A percentile compares a stretch with the other conserved stretches of the same genome.
These are phyloP conservation scores for Trichothecium roseum DNA, from an alignment of 2,329 filamentous ascomycete genomes.

Conservation along the genomic window DNA sequence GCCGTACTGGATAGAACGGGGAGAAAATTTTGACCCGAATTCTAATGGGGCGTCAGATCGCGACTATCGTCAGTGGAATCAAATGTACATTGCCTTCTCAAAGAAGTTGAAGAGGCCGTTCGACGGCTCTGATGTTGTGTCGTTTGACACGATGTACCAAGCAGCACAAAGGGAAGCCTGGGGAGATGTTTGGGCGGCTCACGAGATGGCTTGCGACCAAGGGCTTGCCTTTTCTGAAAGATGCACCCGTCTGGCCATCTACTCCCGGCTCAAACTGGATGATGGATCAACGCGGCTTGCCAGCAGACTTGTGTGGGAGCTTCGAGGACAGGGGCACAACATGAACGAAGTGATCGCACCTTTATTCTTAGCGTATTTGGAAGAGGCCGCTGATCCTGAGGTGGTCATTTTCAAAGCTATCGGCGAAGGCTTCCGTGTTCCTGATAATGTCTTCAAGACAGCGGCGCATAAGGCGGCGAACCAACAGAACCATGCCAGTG, in stretches of 20 bases:
- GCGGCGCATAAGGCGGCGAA: not conserved
- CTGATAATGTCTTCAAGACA: constrained; percentile 23
- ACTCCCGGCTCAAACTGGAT: constrained; percentile 26
- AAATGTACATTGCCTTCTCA: no score
- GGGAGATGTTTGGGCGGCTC: constrained; percentile 23
- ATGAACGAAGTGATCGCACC: constrained; percentile 28
- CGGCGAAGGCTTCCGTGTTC: constrained; percentile 16
- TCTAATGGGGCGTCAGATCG: no score
- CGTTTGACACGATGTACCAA: no score
- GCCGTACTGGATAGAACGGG: no score
- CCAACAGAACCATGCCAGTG: constrained; percentile 12
- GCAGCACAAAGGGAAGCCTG: constrained; percentile 8
- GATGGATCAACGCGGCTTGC: constrained; percentile 19
- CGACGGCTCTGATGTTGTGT: no score
- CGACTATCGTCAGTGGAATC: no score
- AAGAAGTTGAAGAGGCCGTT: no score
- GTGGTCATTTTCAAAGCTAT: constrained; percentile 16
- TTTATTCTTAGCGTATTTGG: constrained; percentile 26
- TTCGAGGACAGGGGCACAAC: constrained; percentile 29
- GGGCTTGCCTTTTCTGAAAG: constrained; percentile 26
- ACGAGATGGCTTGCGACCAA: constrained; percentile 21
- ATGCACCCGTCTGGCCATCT: constrained; percentile 37
- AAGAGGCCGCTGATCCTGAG: constrained; percentile 16
- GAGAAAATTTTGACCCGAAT: no score
- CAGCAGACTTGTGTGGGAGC: constrained; percentile 25